These are phyloP conservation scores for Escovopsis weberi DNA, from an alignment of 2,329 filamentous ascomycete genomes.

Conservation along the genomic window DNA sequence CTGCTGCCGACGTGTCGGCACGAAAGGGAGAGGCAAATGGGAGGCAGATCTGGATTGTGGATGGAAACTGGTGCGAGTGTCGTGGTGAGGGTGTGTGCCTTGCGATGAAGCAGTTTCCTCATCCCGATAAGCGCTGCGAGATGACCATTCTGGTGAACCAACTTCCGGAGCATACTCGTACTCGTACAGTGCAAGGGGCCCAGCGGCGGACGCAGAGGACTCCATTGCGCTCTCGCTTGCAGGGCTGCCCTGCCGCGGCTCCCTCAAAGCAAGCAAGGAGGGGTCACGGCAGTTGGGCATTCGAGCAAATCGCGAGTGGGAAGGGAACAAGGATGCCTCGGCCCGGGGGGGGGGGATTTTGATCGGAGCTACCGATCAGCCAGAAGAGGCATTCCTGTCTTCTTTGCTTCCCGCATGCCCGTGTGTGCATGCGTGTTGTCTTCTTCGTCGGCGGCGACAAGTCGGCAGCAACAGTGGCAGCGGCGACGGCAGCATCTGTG, in stretches of 20 bases:
- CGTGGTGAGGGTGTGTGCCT: background rate
- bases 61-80: background rate
- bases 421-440: no score
- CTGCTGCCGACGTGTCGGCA: slow-evolving; percentile 7
- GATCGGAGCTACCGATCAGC: slow-evolving; percentile 5
- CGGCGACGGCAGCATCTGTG: no score
- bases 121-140: slow-evolving; percentile 7
- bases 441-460: no score
- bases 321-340: slow-evolving; percentile 4
- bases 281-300: slow-evolving; percentile 3
- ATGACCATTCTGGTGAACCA: slow-evolving; percentile 2
- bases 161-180: background rate
- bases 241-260: background rate
- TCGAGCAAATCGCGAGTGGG: slow-evolving; percentile 4
- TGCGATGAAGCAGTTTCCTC: slow-evolving; percentile 3
- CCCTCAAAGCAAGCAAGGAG: background rate
- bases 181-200: no score
- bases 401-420: no score
- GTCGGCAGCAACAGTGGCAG: no score
- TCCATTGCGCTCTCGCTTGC: background rate
- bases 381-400: slow-evolving; percentile 1
- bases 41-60: slow-evolving; percentile 2
- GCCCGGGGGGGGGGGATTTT: slow-evolving; percentile 6
- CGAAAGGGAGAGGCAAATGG: slow-evolving; percentile 4
- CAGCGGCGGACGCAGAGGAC: no score